Evolutionary conservation across 768 basidiomycete species (phyloP).

Genomic region (Phylloporus sp.): DNA sequence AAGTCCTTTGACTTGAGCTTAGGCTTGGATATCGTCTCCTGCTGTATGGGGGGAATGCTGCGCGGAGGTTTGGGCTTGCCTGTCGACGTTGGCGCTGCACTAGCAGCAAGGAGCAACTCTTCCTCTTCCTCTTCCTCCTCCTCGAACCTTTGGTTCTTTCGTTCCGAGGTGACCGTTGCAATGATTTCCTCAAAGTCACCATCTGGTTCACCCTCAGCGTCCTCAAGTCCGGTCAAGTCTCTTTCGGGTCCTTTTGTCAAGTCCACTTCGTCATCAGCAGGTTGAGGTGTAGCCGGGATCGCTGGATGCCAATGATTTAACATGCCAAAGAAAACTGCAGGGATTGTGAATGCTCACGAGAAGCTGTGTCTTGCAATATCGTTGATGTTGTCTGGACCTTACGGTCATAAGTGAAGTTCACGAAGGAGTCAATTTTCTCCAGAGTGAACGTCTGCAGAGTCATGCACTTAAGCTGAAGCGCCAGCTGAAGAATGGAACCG

Average conservation of each 20-base stretch:
- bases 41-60: conserved; percentile 21
- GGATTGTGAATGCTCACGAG: conserved; percentile 18
- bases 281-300: conserved; percentile 12
- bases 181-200: conserved; percentile 44
- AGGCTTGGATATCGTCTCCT: conserved; percentile 21
- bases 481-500: neutral
- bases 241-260: conserved; percentile 27
- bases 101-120: conserved; percentile 26
- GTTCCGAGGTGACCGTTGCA: conserved; percentile 23
- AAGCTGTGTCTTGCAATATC: conserved; percentile 11
- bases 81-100: conserved; percentile 15
- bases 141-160: conserved; percentile 27
- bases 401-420: conserved; percentile 52
- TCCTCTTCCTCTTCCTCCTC: conserved; percentile 32
- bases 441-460: conserved; percentile 59
- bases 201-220: conserved; percentile 39
- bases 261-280: conserved; percentile 29
- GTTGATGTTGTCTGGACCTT: conserved; percentile 33
- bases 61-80: conserved; percentile 33
- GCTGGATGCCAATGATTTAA: conserved; percentile 14
- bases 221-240: conserved; percentile 28
- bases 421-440: conserved; percentile 69
- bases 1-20: conserved; percentile 25
- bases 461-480: conserved; percentile 6
- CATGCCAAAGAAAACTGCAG: neutral